A percentile compares a stretch with the other conserved stretches of the same genome.
phyloP scores from a whole-genome alignment of 2,329 filamentous ascomycete species.

The Epichloe sp. region DNA sequence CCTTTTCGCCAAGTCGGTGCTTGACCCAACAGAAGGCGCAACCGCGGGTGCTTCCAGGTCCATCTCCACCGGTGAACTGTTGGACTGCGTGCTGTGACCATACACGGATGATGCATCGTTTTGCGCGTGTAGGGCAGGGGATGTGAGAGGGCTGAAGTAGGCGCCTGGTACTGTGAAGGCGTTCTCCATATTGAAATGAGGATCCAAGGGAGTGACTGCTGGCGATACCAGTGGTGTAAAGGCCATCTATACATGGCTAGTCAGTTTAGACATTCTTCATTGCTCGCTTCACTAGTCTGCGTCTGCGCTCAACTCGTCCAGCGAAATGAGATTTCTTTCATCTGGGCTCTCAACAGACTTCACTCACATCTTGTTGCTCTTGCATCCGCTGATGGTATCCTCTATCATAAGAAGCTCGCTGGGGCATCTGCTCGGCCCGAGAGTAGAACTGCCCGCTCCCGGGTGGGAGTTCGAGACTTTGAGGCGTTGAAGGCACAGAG shows the following conservation, averaged over 20 bases:
- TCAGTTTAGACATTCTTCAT: background rate
- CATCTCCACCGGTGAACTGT: constrained; percentile 45
- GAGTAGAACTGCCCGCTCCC: constrained; percentile 45
- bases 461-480: constrained; percentile 63
- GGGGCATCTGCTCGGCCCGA: constrained; percentile 37
- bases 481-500: constrained; percentile 66
- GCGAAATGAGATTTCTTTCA: too few relatives aligned
- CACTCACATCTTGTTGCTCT: constrained; percentile 53
- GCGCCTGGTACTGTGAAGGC: constrained; percentile 52
- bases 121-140: constrained; percentile 66
- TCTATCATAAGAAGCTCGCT: constrained; percentile 49
- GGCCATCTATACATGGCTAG: constrained; percentile 38
- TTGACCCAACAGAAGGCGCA: constrained; percentile 22
- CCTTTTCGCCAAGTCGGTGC: constrained; percentile 38
- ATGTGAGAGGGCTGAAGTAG: constrained; percentile 75
- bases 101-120: constrained; percentile 35
- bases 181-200: constrained; percentile 48
- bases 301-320: too few relatives aligned
- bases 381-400: constrained; percentile 53
- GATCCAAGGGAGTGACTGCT: constrained; percentile 69
- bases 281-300: background rate
- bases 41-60: constrained; percentile 32
- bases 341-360: background rate
- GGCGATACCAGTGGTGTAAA: constrained; percentile 75
- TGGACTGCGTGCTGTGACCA: constrained; percentile 30